A percentile compares a stretch with the other conserved stretches of the same genome.
Conservation (phyloP, 345 rosid genomes). For the Citrus cavaleriei region DNA sequence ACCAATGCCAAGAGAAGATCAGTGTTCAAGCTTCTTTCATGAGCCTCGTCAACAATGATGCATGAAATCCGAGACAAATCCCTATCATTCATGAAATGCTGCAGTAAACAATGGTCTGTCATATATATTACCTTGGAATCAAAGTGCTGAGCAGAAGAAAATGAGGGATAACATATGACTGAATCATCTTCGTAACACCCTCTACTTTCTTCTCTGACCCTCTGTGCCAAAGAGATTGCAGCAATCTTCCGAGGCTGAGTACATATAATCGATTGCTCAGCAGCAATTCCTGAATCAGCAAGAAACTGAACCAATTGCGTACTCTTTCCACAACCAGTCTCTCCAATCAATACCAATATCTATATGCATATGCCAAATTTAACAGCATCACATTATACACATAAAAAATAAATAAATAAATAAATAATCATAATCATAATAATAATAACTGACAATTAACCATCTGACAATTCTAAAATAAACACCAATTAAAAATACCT, state of each 20-base stretch:
- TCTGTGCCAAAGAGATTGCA: slow-evolving; percentile 61
- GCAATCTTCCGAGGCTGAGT: slow-evolving; percentile 93
- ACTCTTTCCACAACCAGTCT: slow-evolving; percentile 97
- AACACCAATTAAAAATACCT: slow-evolving; percentile 33
- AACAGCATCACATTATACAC: not conserved
- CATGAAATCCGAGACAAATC: slow-evolving; percentile 75
- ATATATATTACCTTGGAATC: slow-evolving; percentile 60
- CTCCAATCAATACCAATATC: slow-evolving; percentile 78
- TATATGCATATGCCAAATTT: slow-evolving; percentile 21
- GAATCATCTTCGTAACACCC: slow-evolving; percentile 61
- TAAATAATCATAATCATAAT: too few relatives aligned
- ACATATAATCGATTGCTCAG: slow-evolving; percentile 60
- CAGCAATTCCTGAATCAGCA: slow-evolving; percentile 74
- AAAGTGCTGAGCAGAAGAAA: slow-evolving; percentile 52
- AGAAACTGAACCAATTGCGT: slow-evolving; percentile 91
- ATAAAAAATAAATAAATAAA: too few relatives aligned
- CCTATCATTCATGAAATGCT: slow-evolving; percentile 61
- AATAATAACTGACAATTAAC: not conserved
- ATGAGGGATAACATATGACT: slow-evolving; percentile 49
- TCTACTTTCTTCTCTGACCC: slow-evolving; percentile 73
- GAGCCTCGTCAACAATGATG: slow-evolving; percentile 86
- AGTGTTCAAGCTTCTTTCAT: slow-evolving; percentile 91
- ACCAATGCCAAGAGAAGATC: slow-evolving; percentile 83
- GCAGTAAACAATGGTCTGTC: slow-evolving; percentile 89
- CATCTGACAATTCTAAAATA: not conserved